These are phyloP conservation scores for Umbelopsis sp. DNA, from an alignment of 371 early-diverging fungal genomes.

Conservation along the genomic window DNA sequence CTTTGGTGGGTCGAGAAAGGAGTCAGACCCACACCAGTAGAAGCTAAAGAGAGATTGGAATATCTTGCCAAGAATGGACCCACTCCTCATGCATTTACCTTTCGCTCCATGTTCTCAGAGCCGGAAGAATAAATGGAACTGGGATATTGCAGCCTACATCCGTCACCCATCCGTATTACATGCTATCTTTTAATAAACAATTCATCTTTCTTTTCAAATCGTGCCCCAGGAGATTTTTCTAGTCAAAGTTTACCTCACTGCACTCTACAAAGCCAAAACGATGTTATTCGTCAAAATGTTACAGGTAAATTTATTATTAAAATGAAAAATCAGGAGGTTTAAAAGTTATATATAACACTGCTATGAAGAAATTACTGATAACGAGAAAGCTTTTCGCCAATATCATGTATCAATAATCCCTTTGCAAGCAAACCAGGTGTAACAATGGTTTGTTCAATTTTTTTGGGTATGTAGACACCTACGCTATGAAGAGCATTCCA, in stretches of 20 bases:
- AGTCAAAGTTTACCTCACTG: no score
- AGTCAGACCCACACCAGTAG: not conserved
- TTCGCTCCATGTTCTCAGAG: not conserved
- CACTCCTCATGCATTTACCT: not conserved
- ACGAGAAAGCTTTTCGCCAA: not conserved
- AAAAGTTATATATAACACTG: not conserved
- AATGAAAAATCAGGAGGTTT: no score
- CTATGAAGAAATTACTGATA: not conserved
- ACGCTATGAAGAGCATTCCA: not conserved
- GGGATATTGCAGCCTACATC: no score
- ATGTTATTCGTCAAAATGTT: no score
- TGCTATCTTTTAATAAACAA: not conserved
- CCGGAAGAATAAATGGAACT: not conserved
- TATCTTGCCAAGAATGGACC: slow-evolving; percentile 6
- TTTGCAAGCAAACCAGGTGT: slow-evolving; percentile 8
- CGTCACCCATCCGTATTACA: no score
- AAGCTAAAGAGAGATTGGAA: slow-evolving; percentile 1
- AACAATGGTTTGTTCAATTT: slow-evolving; percentile 10
- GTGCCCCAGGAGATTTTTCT: no score
- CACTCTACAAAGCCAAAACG: no score
- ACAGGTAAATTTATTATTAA: no score
- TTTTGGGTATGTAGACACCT: slow-evolving; percentile 14
- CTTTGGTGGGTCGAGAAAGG: slow-evolving; percentile 8
- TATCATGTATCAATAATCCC: slow-evolving; percentile 5
- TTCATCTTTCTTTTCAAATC: no score